phyloP scores from a whole-genome alignment of 805 yeast species.

The Ogataea nakhonphanomensis region DNA sequence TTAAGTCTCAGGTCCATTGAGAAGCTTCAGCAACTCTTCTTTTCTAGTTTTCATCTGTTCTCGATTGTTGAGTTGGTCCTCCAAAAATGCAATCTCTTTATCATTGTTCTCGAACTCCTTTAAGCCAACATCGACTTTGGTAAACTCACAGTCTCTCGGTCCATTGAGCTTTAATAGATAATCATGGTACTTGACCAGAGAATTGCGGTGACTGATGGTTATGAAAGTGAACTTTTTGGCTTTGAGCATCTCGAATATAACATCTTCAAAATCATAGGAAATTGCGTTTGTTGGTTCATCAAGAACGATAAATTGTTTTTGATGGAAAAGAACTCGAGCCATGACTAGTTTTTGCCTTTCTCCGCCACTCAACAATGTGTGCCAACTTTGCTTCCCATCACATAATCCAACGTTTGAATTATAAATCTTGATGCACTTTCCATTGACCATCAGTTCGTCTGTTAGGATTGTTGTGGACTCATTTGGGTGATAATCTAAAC shows the following conservation, averaged over 20 bases:
- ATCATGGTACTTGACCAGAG: conserved; percentile 81
- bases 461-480: conserved; percentile 15
- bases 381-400: conserved; percentile 51
- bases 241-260: conserved; percentile 71
- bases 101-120: conserved; percentile 58
- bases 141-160: conserved; percentile 50
- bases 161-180: conserved; percentile 65
- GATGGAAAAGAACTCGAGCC: conserved; percentile 79
- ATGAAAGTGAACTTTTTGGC: conserved; percentile 69
- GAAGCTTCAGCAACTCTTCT: conserved; percentile 49
- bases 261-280: conserved; percentile 84
- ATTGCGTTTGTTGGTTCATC: conserved; percentile 97
- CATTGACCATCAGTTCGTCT: conserved; percentile 29
- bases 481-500: conserved; percentile 43
- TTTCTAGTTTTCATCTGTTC: conserved; percentile 59
- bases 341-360: conserved; percentile 88
- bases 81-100: conserved; percentile 68
- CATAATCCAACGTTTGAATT: conserved; percentile 26
- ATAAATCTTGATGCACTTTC: conserved; percentile 23
- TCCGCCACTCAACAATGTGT: conserved; percentile 92
- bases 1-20: conserved; percentile 40
- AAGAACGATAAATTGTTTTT: conserved; percentile 75
- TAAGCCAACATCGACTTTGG: conserved; percentile 28
- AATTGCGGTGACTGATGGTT: conserved; percentile 80
- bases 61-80: conserved; percentile 56